phyloP scores from a whole-genome alignment of 73 alveolate species.

The Stentor roeselii region DNA sequence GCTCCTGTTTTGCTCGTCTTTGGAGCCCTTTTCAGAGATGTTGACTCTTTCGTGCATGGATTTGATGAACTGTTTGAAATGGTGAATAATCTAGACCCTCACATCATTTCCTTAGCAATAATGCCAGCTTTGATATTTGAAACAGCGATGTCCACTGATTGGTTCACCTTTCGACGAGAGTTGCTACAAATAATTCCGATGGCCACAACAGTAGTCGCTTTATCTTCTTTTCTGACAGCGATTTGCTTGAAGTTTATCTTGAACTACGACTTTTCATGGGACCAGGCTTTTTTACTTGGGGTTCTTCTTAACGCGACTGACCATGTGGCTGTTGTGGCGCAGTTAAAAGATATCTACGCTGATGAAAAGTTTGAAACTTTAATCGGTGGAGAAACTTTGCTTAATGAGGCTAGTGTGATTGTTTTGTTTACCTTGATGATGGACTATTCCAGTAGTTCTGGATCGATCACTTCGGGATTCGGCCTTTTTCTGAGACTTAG shows the following conservation, averaged over 20 bases:
- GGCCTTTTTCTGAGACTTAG: slow-evolving; percentile 34
- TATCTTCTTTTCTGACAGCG: slow-evolving; percentile 36
- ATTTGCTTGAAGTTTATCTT: slow-evolving; percentile 30
- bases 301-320: slow-evolving; percentile 48
- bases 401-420: slow-evolving; percentile 46
- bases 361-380: slow-evolving; percentile 36
- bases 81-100: slow-evolving; percentile 6
- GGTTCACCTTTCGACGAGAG: slow-evolving; percentile 18
- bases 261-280: slow-evolving; percentile 39
- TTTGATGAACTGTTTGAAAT: background rate
- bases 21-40: background rate
- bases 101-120: background rate
- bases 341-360: slow-evolving; percentile 41
- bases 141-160: slow-evolving; percentile 27
- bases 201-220: slow-evolving; percentile 26
- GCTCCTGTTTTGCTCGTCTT: slow-evolving; percentile 11
- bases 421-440: slow-evolving; percentile 36
- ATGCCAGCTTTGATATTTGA: slow-evolving; percentile 33
- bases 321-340: slow-evolving; percentile 54
- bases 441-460: slow-evolving; percentile 19
- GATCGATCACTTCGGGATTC: slow-evolving; percentile 19
- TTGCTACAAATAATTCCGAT: background rate
- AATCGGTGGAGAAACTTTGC: slow-evolving; percentile 48
- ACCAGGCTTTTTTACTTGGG: slow-evolving; percentile 44
- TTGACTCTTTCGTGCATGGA: background rate